These are phyloP conservation scores for Penicillium simplicissimum DNA, from an alignment of 495 filamentous ascomycete genomes.

Conservation along the genomic window DNA sequence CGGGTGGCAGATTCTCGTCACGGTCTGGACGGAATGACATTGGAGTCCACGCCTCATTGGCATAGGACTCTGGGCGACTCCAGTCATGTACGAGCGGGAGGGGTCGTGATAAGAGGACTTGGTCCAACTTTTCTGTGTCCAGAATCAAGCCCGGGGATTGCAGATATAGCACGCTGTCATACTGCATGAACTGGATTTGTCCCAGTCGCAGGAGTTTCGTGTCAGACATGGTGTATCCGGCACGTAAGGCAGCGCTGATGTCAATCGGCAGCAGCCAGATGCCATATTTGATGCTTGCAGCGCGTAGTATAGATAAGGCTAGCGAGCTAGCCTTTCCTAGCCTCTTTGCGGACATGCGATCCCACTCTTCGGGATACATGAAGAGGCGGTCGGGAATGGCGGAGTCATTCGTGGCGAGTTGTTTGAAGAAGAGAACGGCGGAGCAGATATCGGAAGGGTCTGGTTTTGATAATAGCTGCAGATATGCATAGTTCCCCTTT, in stretches of 20 bases:
- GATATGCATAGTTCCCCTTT: conserved; percentile 44
- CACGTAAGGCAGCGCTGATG: conserved; percentile 38
- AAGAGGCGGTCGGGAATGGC: conserved; percentile 49
- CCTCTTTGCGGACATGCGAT: conserved; percentile 28
- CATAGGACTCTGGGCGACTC: conserved; percentile 39
- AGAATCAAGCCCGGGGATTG: conserved; percentile 44
- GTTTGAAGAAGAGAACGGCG: conserved; percentile 47
- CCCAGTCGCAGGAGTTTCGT: conserved; percentile 46
- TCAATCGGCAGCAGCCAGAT: conserved; percentile 52
- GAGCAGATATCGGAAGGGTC: conserved; percentile 51
- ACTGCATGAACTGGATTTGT: conserved; percentile 51
- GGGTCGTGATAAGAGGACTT: conserved; percentile 38
- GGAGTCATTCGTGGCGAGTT: conserved; percentile 38
- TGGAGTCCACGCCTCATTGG: conserved; percentile 48
- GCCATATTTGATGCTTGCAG: conserved; percentile 42
- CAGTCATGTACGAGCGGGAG: conserved; percentile 41
- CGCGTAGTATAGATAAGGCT: conserved; percentile 39
- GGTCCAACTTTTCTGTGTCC: conserved; percentile 41
- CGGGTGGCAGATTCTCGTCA: conserved; percentile 37
- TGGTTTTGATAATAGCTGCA: conserved; percentile 46
- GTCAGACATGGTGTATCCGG: conserved; percentile 40
- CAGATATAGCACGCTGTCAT: conserved; percentile 47
- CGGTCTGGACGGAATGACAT: conserved; percentile 42
- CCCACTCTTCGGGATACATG: conserved; percentile 52
- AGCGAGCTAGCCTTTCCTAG: conserved; percentile 30